Percentiles rank a stretch among this genome's conserved stretches.
phyloP scores from a whole-genome alignment of 2,329 filamentous ascomycete genomes.

The Ramichloridium luteum region DNA sequence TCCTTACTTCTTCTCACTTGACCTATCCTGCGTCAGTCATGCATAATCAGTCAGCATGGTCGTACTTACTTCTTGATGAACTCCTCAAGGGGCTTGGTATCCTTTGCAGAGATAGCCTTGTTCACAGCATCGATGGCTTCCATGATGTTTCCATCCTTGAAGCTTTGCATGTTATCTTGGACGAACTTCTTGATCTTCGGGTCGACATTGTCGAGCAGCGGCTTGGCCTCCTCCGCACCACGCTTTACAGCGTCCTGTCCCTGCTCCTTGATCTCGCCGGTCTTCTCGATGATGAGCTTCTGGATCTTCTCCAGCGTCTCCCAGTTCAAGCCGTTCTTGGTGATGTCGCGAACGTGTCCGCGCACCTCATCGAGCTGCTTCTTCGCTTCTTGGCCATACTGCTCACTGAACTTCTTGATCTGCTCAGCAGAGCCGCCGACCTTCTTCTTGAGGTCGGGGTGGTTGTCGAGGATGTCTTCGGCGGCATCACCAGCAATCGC shows the following conservation, averaged over 20 bases:
- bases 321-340: conserved; percentile 48
- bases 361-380: conserved; percentile 63
- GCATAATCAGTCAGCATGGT: too few species aligned
- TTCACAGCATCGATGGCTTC: conserved; percentile 53
- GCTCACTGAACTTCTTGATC: conserved; percentile 55
- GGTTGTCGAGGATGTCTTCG: conserved; percentile 56
- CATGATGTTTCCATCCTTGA: conserved; percentile 55
- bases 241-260: background rate
- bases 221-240: conserved; percentile 52
- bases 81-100: conserved; percentile 45
- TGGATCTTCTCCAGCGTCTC: conserved; percentile 44
- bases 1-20: too few species aligned
- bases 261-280: conserved; percentile 4
- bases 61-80: conserved; percentile 44
- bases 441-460: conserved; percentile 61
- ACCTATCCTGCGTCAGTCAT: too few species aligned
- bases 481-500: conserved; percentile 51
- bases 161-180: conserved; percentile 54
- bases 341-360: conserved; percentile 51
- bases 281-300: conserved; percentile 49
- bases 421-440: conserved; percentile 56
- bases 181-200: conserved; percentile 62
- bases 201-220: conserved; percentile 58
- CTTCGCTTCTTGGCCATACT: conserved; percentile 64
- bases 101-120: conserved; percentile 48